phyloP scores from a whole-genome alignment of 2,329 filamentous ascomycete species.

The Epichloe elymi region DNA sequence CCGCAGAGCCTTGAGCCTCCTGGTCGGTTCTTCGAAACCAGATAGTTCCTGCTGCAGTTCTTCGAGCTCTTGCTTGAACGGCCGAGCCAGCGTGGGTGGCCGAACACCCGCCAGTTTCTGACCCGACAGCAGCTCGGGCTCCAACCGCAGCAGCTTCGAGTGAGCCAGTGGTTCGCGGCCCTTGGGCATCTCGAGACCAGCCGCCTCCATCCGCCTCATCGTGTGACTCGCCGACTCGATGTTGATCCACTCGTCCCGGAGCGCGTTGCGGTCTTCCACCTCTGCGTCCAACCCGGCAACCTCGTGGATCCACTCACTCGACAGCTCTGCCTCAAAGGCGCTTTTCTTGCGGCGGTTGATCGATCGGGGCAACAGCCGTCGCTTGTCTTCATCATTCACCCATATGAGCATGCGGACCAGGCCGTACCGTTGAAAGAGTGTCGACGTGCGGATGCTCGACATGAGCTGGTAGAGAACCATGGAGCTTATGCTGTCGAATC shows the following conservation, averaged over 20 bases:
- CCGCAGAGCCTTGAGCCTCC: slow-evolving; percentile 17
- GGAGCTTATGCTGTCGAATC: slow-evolving; percentile 42
- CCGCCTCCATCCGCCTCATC: slow-evolving; percentile 32
- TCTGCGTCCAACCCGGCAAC: slow-evolving; percentile 33
- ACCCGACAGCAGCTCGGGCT: slow-evolving; percentile 12
- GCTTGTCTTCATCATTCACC: slow-evolving; percentile 48
- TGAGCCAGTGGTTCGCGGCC: slow-evolving; percentile 27
- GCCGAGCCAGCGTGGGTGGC: slow-evolving; percentile 21
- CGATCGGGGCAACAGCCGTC: slow-evolving; percentile 44
- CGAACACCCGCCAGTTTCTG: slow-evolving; percentile 17
- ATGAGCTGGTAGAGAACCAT: slow-evolving; percentile 51
- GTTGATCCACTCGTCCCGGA: slow-evolving; percentile 36
- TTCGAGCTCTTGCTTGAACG: slow-evolving; percentile 29
- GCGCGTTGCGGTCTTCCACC: slow-evolving; percentile 14
- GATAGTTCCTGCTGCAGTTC: slow-evolving; percentile 20
- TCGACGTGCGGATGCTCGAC: slow-evolving; percentile 40
- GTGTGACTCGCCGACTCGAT: slow-evolving; percentile 27
- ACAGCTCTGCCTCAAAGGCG: slow-evolving; percentile 46
- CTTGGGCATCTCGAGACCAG: slow-evolving; percentile 28
- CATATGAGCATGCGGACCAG: slow-evolving; percentile 69
- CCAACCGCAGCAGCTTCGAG: slow-evolving; percentile 11
- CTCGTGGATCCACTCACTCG: slow-evolving; percentile 46
- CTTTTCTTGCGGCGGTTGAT: slow-evolving; percentile 41
- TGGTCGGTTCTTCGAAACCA: slow-evolving; percentile 3
- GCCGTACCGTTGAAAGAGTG: slow-evolving; percentile 62